Evolutionary conservation across 1,139 yeast genomes (phyloP).

Genomic region (Candida sp.): DNA sequence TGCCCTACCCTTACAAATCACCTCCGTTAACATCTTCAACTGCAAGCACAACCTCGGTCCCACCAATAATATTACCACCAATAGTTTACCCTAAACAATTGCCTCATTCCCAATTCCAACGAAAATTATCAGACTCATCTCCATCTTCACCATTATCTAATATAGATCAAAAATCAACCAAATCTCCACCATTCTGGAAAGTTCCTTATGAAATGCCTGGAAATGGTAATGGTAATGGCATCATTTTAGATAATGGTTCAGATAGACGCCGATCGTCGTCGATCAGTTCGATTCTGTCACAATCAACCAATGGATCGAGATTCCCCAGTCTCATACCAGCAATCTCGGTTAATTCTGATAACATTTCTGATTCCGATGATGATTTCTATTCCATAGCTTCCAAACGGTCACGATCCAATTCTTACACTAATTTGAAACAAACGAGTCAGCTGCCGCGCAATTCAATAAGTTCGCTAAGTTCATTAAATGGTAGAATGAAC

Average conservation of each 20-base stretch:
- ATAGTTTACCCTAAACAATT: slow-evolving; percentile 10
- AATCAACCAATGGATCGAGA: slow-evolving; percentile 30
- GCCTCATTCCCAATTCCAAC: slow-evolving; percentile 8
- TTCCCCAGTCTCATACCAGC: slow-evolving; percentile 28
- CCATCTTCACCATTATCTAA: slow-evolving; percentile 9
- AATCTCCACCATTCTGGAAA: slow-evolving; percentile 48
- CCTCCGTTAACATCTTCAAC: slow-evolving; percentile 5
- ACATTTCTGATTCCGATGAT: slow-evolving; percentile 37
- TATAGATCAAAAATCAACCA: slow-evolving; percentile 19
- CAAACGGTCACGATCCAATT: not conserved
- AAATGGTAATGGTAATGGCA: slow-evolving; percentile 7
- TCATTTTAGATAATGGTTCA: slow-evolving; percentile 11
- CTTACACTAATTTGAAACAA: slow-evolving; percentile 11
- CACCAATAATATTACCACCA: slow-evolving; percentile 14
- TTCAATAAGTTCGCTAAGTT: slow-evolving; percentile 42
- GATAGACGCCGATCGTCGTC: slow-evolving; percentile 9
- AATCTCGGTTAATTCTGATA: slow-evolving; percentile 17
- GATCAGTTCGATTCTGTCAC: slow-evolving; percentile 15
- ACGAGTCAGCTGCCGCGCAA: slow-evolving; percentile 40
- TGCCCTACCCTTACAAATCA: slow-evolving; percentile 3
- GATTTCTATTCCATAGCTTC: slow-evolving; percentile 34
- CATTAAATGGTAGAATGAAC: slow-evolving; percentile 42
- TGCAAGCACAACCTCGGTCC: slow-evolving; percentile 7
- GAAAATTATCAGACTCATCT: slow-evolving; percentile 7
- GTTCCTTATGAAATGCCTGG: slow-evolving; percentile 51